Evolutionary conservation across 1,284 basidiomycete genomes (phyloP).

Genomic region (Cutaneotrichosporon cyanovorans): DNA sequence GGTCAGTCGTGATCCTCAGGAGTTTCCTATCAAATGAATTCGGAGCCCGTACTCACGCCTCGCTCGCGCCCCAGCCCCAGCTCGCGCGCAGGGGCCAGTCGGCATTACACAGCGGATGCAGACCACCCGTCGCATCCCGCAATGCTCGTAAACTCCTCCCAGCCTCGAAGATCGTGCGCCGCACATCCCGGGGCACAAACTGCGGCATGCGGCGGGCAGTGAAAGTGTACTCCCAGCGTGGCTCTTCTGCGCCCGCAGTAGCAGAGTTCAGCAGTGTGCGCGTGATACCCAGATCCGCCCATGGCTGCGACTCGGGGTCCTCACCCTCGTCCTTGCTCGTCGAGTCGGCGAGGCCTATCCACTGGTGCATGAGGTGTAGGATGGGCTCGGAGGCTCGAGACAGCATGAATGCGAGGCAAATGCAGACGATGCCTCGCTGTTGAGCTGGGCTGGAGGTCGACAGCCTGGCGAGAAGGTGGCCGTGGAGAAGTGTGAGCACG

Average conservation of each 20-base stretch:
- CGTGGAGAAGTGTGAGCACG: conserved; percentile 33
- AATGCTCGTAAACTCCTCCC: conserved; percentile 35
- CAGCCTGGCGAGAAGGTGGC: conserved; percentile 25
- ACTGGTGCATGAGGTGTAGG: conserved; percentile 31
- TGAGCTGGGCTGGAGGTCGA: conserved; percentile 17
- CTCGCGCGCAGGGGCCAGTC: conserved; percentile 22
- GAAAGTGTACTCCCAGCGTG: conserved; percentile 30
- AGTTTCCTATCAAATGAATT: too few relatives aligned
- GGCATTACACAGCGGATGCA: conserved; percentile 31
- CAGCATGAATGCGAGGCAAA: conserved; percentile 34
- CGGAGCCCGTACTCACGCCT: neutral
- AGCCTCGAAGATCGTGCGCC: conserved; percentile 38
- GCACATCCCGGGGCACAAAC: conserved; percentile 30
- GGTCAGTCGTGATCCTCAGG: too few relatives aligned
- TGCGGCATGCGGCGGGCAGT: conserved; percentile 30
- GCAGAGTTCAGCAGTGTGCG: conserved; percentile 7
- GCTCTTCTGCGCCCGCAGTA: conserved; percentile 1
- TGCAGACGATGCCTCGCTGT: conserved; percentile 7
- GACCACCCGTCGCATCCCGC: conserved; percentile 28
- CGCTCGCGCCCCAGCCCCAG: conserved; percentile 29
- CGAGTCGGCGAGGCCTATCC: conserved; percentile 32
- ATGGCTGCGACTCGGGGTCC: conserved; percentile 30
- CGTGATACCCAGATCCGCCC: conserved; percentile 39
- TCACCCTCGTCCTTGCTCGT: conserved; percentile 20
- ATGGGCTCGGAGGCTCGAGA: conserved; percentile 25